phyloP scores from a whole-genome alignment of 768 basidiomycete species.

The Tricholoma terreum region DNA sequence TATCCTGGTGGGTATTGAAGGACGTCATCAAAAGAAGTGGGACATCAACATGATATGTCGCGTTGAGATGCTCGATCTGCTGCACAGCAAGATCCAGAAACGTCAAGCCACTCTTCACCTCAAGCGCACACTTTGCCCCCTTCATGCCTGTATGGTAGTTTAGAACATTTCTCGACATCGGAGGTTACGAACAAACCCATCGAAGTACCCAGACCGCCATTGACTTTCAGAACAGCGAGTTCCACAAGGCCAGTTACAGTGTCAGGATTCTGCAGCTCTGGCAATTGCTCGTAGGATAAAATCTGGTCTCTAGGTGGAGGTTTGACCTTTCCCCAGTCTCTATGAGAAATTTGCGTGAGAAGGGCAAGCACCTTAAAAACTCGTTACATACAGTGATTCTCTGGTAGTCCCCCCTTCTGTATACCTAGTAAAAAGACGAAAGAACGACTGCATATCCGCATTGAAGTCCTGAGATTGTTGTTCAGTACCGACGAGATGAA shows the following conservation, averaged over 20 bases:
- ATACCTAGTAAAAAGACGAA: conserved; percentile 80
- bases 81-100: conserved; percentile 84
- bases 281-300: conserved; percentile 61
- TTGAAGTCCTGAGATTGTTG: conserved; percentile 49
- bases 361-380: conserved; percentile 15
- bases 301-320: conserved; percentile 57
- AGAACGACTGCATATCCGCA: conserved; percentile 83
- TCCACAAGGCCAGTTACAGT: conserved; percentile 43
- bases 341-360: neutral
- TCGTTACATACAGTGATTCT: conserved; percentile 60
- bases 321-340: conserved; percentile 17
- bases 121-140: conserved; percentile 79
- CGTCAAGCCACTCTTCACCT: conserved; percentile 84
- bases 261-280: conserved; percentile 35
- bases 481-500: neutral
- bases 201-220: conserved; percentile 85
- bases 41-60: conserved; percentile 66
- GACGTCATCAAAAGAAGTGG: conserved; percentile 92
- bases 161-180: conserved; percentile 18
- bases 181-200: conserved; percentile 49
- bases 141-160: conserved; percentile 51
- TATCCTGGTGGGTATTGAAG: conserved; percentile 90
- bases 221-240: conserved; percentile 58
- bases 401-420: conserved; percentile 64
- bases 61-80: conserved; percentile 86